phyloP scores from a whole-genome alignment of 257 asterid genomes.

The Solanum pennellii region DNA sequence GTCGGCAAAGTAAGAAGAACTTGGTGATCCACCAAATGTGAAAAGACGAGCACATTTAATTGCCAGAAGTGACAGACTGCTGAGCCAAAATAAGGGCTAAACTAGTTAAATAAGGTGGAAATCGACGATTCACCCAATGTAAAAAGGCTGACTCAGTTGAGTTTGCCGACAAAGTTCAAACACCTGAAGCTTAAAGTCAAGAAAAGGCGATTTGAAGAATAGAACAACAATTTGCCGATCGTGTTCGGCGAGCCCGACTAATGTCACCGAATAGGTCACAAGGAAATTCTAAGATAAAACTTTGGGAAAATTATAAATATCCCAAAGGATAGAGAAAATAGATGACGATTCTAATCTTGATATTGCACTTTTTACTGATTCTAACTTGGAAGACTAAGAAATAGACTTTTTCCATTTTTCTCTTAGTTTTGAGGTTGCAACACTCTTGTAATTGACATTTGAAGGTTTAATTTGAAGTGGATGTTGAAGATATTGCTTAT shows the following conservation, averaged over 20 bases:
- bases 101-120: background rate
- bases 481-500: background rate
- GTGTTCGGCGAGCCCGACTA: background rate
- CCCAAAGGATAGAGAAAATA: background rate
- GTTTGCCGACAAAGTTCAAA: background rate
- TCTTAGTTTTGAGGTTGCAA: background rate
- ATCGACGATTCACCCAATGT: background rate
- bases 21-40: background rate
- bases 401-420: background rate
- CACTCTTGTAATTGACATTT: background rate
- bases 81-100: background rate
- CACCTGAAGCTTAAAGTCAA: background rate
- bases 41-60: background rate
- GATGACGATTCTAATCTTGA: background rate
- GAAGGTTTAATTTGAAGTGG: background rate
- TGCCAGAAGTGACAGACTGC: background rate
- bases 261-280: background rate
- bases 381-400: background rate
- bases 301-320: background rate
- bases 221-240: background rate
- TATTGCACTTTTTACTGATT: background rate
- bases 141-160: background rate
- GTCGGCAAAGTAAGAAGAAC: background rate
- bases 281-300: no score
- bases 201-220: background rate